Percentiles rank a stretch among this genome's conserved stretches.
These are phyloP conservation scores for Zasmidium cellare DNA, from an alignment of 2,329 filamentous ascomycete genomes.

Conservation along the genomic window DNA sequence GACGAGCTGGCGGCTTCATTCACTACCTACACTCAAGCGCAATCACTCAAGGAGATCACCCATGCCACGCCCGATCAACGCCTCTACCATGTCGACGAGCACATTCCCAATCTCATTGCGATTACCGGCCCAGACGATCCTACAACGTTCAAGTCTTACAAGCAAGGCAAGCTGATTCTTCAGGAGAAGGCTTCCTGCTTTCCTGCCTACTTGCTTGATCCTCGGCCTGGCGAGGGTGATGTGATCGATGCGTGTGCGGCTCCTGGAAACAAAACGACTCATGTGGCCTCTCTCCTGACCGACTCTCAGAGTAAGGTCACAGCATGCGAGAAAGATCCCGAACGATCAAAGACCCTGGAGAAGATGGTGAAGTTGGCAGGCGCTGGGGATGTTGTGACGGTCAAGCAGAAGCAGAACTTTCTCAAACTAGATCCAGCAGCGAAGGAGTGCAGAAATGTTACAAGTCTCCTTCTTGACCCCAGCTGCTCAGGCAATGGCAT, in stretches of 20 bases:
- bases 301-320: conserved; percentile 52
- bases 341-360: conserved; percentile 71
- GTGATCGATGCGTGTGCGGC: conserved; percentile 92
- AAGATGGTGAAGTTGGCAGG: conserved; percentile 84
- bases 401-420: conserved; percentile 79
- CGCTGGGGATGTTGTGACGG: conserved; percentile 63
- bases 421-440: conserved; percentile 68
- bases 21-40: conserved; percentile 58
- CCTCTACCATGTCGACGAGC: conserved; percentile 69
- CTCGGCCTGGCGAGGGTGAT: conserved; percentile 66
- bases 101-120: conserved; percentile 82
- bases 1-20: conserved; percentile 77
- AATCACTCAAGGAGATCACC: conserved; percentile 56
- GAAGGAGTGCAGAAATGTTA: conserved; percentile 66
- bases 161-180: conserved; percentile 75
- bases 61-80: conserved; percentile 40
- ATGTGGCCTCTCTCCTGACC: conserved; percentile 73
- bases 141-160: conserved; percentile 72
- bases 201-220: conserved; percentile 82
- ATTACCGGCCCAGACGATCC: conserved; percentile 70
- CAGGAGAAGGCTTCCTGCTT: conserved; percentile 98
- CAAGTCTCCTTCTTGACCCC: conserved; percentile 81
- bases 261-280: conserved; percentile 96
- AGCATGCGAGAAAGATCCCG: conserved; percentile 76
- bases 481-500: conserved; percentile 97